phyloP scores from a whole-genome alignment of 179 eudicot species.

The Dionaea muscipula region DNA sequence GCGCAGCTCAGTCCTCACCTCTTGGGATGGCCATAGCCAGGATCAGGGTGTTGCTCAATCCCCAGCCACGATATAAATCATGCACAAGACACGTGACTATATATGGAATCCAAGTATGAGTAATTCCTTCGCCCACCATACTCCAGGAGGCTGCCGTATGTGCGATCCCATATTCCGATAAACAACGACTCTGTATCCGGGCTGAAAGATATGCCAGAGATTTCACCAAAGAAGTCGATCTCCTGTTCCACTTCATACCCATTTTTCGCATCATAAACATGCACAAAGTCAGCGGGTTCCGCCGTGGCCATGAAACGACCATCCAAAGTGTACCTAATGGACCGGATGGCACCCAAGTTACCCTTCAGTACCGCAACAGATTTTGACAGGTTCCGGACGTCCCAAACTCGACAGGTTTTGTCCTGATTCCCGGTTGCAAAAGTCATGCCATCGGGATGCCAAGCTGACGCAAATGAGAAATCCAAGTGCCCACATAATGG shows the following conservation, averaged over 20 bases:
- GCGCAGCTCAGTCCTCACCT: no score
- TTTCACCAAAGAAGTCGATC: conserved; percentile 62
- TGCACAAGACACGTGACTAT: no score
- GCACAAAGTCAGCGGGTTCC: conserved; percentile 66
- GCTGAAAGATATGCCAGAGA: conserved; percentile 54
- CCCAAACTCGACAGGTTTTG: conserved; percentile 66
- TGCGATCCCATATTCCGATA: conserved; percentile 57
- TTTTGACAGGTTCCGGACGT: conserved; percentile 34
- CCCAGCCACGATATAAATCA: no score
- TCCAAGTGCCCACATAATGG: conserved; percentile 36
- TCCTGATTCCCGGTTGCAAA: conserved; percentile 67
- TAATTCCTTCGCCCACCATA: conserved; percentile 39
- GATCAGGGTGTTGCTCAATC: no score
- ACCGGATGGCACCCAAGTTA: conserved; percentile 50
- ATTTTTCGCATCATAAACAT: conserved; percentile 37
- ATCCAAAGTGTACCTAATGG: conserved; percentile 54
- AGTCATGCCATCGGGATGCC: conserved; percentile 49
- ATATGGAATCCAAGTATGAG: conserved; percentile 30
- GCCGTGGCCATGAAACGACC: conserved; percentile 61
- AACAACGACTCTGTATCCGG: conserved; percentile 51
- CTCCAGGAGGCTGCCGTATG: conserved; percentile 58
- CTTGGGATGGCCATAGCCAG: no score
- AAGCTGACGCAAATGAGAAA: conserved; percentile 62
- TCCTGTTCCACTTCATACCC: conserved; percentile 45
- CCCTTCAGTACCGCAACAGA: conserved; percentile 38